phyloP scores from a whole-genome alignment of 495 filamentous ascomycete species.

The Lineolata rhizophorae region DNA sequence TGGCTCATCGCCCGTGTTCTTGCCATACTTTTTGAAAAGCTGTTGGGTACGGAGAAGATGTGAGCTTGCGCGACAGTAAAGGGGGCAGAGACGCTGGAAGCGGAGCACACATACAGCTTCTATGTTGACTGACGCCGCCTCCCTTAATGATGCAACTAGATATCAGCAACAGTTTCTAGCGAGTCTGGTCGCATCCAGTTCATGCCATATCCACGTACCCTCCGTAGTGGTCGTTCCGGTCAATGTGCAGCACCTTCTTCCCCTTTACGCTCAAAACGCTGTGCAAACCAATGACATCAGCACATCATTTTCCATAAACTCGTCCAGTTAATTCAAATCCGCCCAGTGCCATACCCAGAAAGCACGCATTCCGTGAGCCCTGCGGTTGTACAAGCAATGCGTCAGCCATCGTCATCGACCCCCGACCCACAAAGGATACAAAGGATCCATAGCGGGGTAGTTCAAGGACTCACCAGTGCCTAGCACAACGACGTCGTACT shows the following conservation, averaged over 20 bases:
- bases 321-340: no score
- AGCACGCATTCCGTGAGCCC: slow-evolving; percentile 97
- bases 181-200: no score
- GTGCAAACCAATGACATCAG: no score
- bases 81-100: slow-evolving; percentile 5
- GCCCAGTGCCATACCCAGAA: slow-evolving; percentile 45
- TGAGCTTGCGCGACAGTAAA: slow-evolving; percentile 2
- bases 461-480: slow-evolving; percentile 77
- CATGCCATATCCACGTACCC: slow-evolving; percentile 52
- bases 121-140: slow-evolving; percentile 86
- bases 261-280: slow-evolving; percentile 96
- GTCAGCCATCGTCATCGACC: neutral
- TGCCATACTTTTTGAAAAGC: slow-evolving; percentile 92
- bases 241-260: slow-evolving; percentile 96
- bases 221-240: slow-evolving; percentile 97
- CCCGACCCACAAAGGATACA: neutral
- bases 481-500: slow-evolving; percentile 96
- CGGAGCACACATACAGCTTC: slow-evolving; percentile 38
- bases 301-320: no score
- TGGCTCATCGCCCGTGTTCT: slow-evolving; percentile 66
- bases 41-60: slow-evolving; percentile 21
- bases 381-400: slow-evolving; percentile 21
- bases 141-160: slow-evolving; percentile 39
- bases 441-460: slow-evolving; percentile 17
- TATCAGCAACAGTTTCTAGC: slow-evolving; percentile 10